Base-by-base conservation (phyloP, 2,329 filamentous ascomycete genomes). In the Xylariaceae sp. region DNA sequence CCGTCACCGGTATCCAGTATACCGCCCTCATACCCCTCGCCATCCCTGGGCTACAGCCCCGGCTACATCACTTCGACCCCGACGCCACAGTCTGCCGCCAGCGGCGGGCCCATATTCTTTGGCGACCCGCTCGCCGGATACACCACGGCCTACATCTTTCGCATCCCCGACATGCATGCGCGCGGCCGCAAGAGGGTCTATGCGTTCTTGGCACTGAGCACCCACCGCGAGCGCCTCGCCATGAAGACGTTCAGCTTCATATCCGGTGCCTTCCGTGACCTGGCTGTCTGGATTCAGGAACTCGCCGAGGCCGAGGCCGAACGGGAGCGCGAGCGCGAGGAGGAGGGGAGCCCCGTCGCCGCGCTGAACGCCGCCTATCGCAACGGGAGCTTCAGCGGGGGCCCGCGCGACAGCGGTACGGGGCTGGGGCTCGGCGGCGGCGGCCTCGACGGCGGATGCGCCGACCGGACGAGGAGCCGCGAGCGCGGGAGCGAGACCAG, bases 121-220 rank as follows among this genome's bases (percentile, higher is more conserved):
- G 78, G 78, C 19, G 78, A 83, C 47, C 67, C 75, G 2, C 53
- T 71, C 1, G 71, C 77, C 2, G 78, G 78, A 19, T 82, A 80
- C 56, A 83, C 78, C 0, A 83, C 77, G 0, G 78, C 77, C 11
- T 82, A 80, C 55, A 78, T 82, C 43, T 83, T 83, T 50, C 77
- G 78, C 17, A 78, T 83, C 26, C 73, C 77, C 5, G 78, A 83
- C 50, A 64, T 80, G 22, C 77, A 80, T 42, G 78, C 78, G 11
- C 73, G 78, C 10, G 78, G 78, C 4, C 74, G 80, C 45, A 77
- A 79, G 55, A 70, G 78, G n/a, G 73, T 81, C 10, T 83, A 83
- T 49, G 78, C 78, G 9, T 75, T 83, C 39, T 56, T 83, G 38
- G 76, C 77, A 2, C 67, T 82, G 29, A 78, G 70, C 52, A 80